Percentiles rank a stretch among this genome's conserved stretches.
phyloP scores from a whole-genome alignment of 1,139 yeast genomes.

The Blastobotrys serpentis region DNA sequence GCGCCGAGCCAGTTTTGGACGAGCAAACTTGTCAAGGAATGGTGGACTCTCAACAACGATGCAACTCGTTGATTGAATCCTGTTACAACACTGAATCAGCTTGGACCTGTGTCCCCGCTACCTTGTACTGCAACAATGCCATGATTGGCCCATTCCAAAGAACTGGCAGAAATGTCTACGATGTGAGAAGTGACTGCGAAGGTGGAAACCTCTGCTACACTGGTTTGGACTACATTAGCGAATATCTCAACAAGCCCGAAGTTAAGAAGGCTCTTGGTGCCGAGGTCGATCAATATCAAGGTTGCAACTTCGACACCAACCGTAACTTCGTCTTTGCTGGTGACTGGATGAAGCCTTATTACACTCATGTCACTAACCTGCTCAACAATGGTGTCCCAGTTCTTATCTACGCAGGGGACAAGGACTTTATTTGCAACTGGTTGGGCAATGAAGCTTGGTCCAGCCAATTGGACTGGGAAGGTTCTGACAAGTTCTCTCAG shows the following conservation, averaged over 20 bases:
- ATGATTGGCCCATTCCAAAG: constrained; percentile 53
- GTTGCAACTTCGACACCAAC: constrained; percentile 59
- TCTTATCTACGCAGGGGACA: constrained; percentile 83
- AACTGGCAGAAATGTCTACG: constrained; percentile 68
- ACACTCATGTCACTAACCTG: constrained; percentile 56
- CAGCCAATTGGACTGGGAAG: constrained; percentile 61
- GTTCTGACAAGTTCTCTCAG: constrained; percentile 32
- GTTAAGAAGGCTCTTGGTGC: constrained; percentile 87
- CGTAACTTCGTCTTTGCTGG: constrained; percentile 74
- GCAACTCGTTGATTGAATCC: constrained; percentile 51
- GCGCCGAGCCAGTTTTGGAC: constrained; percentile 62
- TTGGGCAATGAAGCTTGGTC: constrained; percentile 84
- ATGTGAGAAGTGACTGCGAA: constrained; percentile 64
- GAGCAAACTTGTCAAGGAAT: constrained; percentile 61
- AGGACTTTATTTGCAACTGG: constrained; percentile 90
- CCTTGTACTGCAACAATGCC: constrained; percentile 70
- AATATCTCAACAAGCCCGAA: constrained; percentile 63
- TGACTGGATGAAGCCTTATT: constrained; percentile 65
- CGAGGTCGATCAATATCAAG: constrained; percentile 77
- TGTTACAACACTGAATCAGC: constrained; percentile 60
- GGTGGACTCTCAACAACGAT: constrained; percentile 54
- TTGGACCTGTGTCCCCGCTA: constrained; percentile 55
- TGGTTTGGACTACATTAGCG: constrained; percentile 62
- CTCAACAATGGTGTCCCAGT: constrained; percentile 64
- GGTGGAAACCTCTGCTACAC: constrained; percentile 70